Conservation (phyloP, 257 asterid genomes). For the Cordia subcordata region DNA sequence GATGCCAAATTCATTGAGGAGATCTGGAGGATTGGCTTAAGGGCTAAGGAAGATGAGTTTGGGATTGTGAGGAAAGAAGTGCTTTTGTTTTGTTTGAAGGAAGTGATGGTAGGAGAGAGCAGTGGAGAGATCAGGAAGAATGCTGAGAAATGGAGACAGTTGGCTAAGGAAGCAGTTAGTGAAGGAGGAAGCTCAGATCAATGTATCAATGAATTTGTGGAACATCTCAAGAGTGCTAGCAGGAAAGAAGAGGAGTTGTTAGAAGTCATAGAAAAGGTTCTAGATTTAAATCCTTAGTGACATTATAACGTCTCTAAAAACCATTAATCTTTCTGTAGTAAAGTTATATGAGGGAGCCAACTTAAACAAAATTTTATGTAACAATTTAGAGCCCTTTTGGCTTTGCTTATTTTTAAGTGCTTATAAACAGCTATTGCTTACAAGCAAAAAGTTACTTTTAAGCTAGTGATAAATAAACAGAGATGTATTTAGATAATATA, state of each 20-base stretch:
- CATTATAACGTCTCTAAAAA: too few species aligned
- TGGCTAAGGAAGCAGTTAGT: conserved; percentile 44
- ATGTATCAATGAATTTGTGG: conserved; percentile 46
- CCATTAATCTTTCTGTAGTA: too few species aligned
- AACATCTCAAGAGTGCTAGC: conserved; percentile 10
- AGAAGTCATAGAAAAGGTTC: not conserved
- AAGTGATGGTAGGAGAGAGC: conserved; percentile 46
- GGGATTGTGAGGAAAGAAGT: conserved; percentile 52
- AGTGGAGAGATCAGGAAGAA: conserved; percentile 40
- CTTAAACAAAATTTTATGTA: too few species aligned
- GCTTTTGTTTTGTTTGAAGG: conserved; percentile 35
- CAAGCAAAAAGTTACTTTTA: too few species aligned
- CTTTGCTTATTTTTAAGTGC: too few species aligned
- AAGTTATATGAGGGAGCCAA: too few species aligned
- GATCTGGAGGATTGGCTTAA: conserved; percentile 52
- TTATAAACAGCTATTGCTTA: too few species aligned
- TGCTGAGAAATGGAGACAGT: conserved; percentile 40
- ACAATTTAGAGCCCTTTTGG: too few species aligned
- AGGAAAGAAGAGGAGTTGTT: not conserved
- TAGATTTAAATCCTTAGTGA: not conserved
- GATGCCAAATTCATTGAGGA: conserved; percentile 62
- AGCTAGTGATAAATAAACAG: too few species aligned
- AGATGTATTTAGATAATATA: too few species aligned
- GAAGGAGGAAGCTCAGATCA: conserved; percentile 59
- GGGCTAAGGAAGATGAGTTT: conserved; percentile 49